A percentile compares a stretch with the other conserved stretches of the same genome.
Conservation (phyloP, 2,329 filamentous ascomycete species). For the Cercospora sp. region DNA sequence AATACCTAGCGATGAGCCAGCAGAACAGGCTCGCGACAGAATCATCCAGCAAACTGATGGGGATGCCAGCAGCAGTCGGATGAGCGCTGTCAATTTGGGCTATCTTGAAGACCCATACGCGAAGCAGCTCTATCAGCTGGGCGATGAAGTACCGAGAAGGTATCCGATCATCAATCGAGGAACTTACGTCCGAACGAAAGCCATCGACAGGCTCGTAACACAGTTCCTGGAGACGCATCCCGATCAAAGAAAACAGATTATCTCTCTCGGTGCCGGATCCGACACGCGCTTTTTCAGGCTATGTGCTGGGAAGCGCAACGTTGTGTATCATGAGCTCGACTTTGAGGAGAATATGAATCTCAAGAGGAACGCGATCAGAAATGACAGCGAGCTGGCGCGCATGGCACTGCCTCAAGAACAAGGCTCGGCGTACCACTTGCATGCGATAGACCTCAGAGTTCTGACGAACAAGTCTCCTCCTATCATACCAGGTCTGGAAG, state of each 20-base stretch:
- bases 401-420: conserved; percentile 27
- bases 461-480: conserved; percentile 45
- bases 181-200: conserved; percentile 86
- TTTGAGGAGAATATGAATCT: conserved; percentile 66
- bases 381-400: conserved; percentile 27
- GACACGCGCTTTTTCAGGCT: conserved; percentile 86
- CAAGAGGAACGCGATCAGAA: conserved; percentile 33
- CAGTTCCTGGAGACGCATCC: conserved; percentile 60
- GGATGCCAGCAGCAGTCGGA: conserved; percentile 82
- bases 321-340: conserved; percentile 91
- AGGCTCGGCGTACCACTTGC: conserved; percentile 53
- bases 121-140: conserved; percentile 60
- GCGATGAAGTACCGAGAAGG: conserved; percentile 59
- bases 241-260: conserved; percentile 61
- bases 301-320: conserved; percentile 45
- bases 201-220: conserved; percentile 75
- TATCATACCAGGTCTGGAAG: conserved; percentile 50
- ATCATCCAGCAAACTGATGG: conserved; percentile 86
- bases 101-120: conserved; percentile 85
- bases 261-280: conserved; percentile 90
- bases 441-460: conserved; percentile 67
- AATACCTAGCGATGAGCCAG: conserved; percentile 29
- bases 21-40: conserved; percentile 60
- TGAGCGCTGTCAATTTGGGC: conserved; percentile 83
- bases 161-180: conserved; percentile 94